Evolutionary conservation across 2,329 filamentous ascomycete genomes (phyloP).

Genomic region (Fusarium nelsonii): DNA sequence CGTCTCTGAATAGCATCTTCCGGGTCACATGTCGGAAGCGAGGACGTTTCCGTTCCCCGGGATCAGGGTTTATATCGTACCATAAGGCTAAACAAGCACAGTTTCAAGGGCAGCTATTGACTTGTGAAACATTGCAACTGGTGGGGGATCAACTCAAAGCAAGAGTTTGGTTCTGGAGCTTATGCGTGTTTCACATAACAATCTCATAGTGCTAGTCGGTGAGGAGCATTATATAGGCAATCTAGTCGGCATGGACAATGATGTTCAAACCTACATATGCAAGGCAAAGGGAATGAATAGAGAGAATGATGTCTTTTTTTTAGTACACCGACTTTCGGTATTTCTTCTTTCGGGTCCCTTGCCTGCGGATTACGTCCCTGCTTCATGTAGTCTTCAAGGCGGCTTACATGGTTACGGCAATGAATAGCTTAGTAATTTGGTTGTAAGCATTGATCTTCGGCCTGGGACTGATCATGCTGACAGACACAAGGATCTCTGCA

Average conservation of each 20-base stretch:
- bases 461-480: not conserved
- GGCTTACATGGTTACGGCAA: not conserved
- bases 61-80: not conserved
- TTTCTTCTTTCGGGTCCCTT: slow-evolving; percentile 20
- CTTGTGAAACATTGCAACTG: not conserved
- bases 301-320: not conserved
- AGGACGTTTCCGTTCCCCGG: not conserved
- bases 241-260: not conserved
- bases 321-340: slow-evolving; percentile 18
- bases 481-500: not conserved
- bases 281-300: not conserved
- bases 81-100: not conserved
- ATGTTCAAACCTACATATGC: not conserved
- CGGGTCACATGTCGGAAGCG: not conserved
- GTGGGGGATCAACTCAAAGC: not conserved
- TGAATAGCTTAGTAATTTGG: not conserved
- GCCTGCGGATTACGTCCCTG: not conserved
- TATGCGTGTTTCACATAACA: slow-evolving; percentile 9
- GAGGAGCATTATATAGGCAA: not conserved
- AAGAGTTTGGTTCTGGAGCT: not conserved
- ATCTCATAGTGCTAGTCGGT: not conserved
- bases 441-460: not conserved
- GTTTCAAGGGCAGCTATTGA: not conserved
- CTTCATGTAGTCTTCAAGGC: not conserved
- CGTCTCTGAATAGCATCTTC: not conserved